Evolutionary conservation across 2,329 filamentous ascomycete genomes (phyloP).

Genomic region (Raffaelea deltoideospora): DNA sequence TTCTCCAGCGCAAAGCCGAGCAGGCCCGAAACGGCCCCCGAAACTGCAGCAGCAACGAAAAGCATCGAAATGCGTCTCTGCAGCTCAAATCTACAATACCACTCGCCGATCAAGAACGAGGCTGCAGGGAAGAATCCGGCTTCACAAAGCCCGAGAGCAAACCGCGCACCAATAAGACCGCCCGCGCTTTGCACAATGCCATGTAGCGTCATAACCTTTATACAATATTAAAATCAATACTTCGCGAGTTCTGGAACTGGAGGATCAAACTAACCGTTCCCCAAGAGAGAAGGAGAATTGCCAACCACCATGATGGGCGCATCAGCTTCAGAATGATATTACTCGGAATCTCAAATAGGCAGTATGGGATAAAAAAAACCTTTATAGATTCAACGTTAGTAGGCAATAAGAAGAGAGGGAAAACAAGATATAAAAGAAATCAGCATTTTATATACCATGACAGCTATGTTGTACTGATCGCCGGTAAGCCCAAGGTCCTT

Average conservation of each 20-base stretch:
- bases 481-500: constrained; percentile 45
- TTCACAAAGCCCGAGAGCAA: constrained; percentile 50
- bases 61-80: constrained; percentile 7
- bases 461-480: constrained; percentile 40
- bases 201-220: too few species aligned
- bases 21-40: constrained; percentile 8
- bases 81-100: constrained; percentile 8
- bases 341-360: too few species aligned
- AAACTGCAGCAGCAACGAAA: constrained; percentile 6
- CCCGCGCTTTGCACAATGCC: too few species aligned
- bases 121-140: constrained; percentile 4
- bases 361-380: too few species aligned
- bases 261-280: neutral
- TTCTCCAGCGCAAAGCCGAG: constrained; percentile 7
- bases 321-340: too few species aligned
- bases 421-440: too few species aligned
- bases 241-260: constrained; percentile 12
- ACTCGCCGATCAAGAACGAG: constrained; percentile 4
- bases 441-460: too few species aligned
- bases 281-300: neutral
- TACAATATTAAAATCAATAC: too few species aligned
- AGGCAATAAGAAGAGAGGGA: too few species aligned
- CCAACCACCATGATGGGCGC: neutral
- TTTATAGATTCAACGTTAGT: too few species aligned
- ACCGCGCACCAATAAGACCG: constrained; percentile 35